phyloP scores from a whole-genome alignment of 345 rosid species.

The Odontarrhena argentea region DNA sequence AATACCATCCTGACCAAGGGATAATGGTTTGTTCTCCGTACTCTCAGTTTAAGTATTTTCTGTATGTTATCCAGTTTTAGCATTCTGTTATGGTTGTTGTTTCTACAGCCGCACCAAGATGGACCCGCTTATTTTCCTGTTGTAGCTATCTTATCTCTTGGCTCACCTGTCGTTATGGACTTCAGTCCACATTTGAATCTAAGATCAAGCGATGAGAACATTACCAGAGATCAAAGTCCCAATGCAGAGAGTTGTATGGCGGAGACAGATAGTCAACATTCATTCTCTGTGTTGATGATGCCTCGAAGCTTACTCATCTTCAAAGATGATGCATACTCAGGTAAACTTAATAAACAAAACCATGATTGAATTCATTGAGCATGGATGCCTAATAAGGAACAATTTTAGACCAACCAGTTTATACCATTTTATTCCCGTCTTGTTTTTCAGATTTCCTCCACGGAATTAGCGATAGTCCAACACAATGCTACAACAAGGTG shows the following conservation, averaged over 20 bases:
- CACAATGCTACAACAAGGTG: constrained; percentile 59
- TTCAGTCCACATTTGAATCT: constrained; percentile 75
- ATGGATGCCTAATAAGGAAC: not conserved
- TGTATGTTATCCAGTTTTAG: not conserved
- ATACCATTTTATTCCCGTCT: not conserved
- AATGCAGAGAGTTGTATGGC: constrained; percentile 30
- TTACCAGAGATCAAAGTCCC: constrained; percentile 25
- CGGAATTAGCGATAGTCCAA: constrained; percentile 63
- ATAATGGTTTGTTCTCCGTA: constrained; percentile 61
- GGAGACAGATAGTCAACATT: constrained; percentile 41
- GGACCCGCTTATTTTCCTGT: constrained; percentile 95
- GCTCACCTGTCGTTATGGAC: constrained; percentile 82
- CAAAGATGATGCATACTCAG: constrained; percentile 74
- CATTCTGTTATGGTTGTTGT: constrained; percentile 32
- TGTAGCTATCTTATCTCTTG: constrained; percentile 84
- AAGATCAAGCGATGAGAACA: constrained; percentile 33
- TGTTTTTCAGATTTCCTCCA: constrained; percentile 69
- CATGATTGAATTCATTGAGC: not conserved
- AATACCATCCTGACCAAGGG: constrained; percentile 83
- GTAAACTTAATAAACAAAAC: constrained; percentile 37
- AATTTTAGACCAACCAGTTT: not conserved
- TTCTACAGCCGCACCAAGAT: constrained; percentile 84
- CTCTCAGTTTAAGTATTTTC: not conserved
- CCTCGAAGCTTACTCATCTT: constrained; percentile 85
- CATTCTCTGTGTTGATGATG: constrained; percentile 73